These are phyloP conservation scores for Claviceps sp. DNA, from an alignment of 2,329 filamentous ascomycete genomes.

Conservation along the genomic window DNA sequence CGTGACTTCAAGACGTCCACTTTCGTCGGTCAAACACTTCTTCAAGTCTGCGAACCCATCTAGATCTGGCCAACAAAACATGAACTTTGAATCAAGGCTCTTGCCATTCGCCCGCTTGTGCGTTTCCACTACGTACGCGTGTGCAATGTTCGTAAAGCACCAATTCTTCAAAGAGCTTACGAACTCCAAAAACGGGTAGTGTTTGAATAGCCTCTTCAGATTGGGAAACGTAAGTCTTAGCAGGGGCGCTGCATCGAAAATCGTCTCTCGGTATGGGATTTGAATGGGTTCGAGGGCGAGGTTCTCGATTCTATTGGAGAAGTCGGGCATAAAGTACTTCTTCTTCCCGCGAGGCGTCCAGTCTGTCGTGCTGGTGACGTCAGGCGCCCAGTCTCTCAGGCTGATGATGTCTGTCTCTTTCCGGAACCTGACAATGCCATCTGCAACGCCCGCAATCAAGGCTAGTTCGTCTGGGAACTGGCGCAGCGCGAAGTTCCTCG, in stretches of 20 bases:
- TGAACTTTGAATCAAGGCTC: constrained; percentile 12
- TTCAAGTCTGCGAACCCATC: constrained; percentile 17
- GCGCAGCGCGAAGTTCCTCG: constrained; percentile 18
- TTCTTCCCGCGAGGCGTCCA: too few species aligned
- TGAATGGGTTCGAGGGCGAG: constrained; percentile 12
- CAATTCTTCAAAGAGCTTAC: constrained; percentile 13
- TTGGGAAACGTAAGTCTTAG: constrained; percentile 10
- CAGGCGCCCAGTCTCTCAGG: constrained; percentile 8
- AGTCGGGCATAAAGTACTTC: constrained; percentile 12
- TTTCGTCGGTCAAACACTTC: neutral
- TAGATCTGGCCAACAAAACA: constrained; percentile 22
- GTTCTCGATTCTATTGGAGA: constrained; percentile 17
- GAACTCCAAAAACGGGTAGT: neutral
- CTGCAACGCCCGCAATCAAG: constrained; percentile 13
- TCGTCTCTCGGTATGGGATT: neutral
- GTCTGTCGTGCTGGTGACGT: neutral
- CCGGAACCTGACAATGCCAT: constrained; percentile 18
- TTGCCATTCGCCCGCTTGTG: constrained; percentile 12
- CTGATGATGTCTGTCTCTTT: constrained; percentile 18
- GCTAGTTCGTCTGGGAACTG: constrained; percentile 19
- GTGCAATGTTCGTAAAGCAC: constrained; percentile 18
- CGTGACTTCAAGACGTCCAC: constrained; percentile 7
- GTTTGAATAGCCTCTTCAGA: constrained; percentile 17
- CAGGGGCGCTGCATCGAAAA: neutral
- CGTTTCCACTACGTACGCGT: constrained; percentile 15